Evolutionary conservation across 116 monocot genomes (phyloP).

Genomic region (Iris pallida): DNA sequence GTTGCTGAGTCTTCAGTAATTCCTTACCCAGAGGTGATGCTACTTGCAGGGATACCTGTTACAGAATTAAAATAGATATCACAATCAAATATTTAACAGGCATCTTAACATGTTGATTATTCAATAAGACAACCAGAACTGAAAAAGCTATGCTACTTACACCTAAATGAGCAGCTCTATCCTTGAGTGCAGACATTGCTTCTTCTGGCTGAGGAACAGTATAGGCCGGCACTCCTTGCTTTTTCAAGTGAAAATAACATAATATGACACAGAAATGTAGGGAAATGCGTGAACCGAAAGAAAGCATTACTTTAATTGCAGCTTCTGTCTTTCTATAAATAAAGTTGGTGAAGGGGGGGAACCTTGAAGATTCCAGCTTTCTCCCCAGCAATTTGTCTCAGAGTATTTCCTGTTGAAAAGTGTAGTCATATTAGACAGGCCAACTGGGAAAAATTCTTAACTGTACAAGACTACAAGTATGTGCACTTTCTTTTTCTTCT

Average conservation of each 20-base stretch:
- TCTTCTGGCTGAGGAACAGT: conserved; percentile 89
- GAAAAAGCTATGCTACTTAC: conserved; percentile 30
- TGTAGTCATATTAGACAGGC: background rate
- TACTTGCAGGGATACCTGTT: conserved; percentile 67
- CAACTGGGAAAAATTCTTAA: background rate
- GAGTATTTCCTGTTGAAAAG: conserved; percentile 66
- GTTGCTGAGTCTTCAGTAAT: conserved; percentile 50
- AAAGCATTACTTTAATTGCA: background rate
- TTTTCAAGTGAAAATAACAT: conserved; percentile 1
- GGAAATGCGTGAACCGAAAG: background rate
- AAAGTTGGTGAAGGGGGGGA: conserved; percentile 1
- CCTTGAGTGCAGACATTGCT: conserved; percentile 70
- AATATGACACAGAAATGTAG: background rate
- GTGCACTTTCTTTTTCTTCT: background rate
- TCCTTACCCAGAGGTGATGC: conserved; percentile 47
- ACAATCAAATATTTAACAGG: background rate
- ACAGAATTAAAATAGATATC: conserved; percentile 7
- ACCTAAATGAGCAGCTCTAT: conserved; percentile 62
- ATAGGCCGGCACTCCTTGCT: conserved; percentile 78
- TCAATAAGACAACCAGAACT: background rate
- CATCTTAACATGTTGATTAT: background rate
- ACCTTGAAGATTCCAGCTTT: conserved; percentile 99
- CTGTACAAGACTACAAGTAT: background rate
- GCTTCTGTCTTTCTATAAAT: background rate
- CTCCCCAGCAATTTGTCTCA: conserved; percentile 88